Base-by-base conservation (phyloP, 2,329 filamentous ascomycete species). In the Colletotrichum acutatum region DNA sequence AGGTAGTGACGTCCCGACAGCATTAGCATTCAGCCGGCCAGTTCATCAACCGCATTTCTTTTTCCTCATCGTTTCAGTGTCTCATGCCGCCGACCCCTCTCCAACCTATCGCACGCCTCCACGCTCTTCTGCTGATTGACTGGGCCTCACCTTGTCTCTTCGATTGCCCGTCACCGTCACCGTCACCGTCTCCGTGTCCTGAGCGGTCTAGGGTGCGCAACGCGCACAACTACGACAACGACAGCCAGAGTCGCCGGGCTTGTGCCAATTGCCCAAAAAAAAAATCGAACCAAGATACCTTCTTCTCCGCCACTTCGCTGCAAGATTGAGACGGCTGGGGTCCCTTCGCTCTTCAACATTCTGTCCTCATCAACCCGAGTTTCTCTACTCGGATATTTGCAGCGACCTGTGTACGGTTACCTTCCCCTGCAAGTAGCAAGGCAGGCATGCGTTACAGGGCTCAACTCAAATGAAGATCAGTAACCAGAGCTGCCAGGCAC, bases 401-500 rank as follows among this genome's bases (percentile, higher is more conserved):
- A 63, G 24, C 46, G 19, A 63, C 28, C 19, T 65, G 16, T 32
- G 26, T 26, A 22, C 49, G 49, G 32, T 3, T n/a, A 49, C 19
- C 26, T 28, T 56, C 34, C 24, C 52, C 59, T 24, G 22, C 16
- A 42, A 30, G 52, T 16, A 65, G 42, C 16, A 16, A 24, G 32
- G 24, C 56, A 37, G 42, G 46, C 49, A 59, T 28, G 32, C 28
- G 56, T 49, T 32, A 9, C 66, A 61, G 57, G 28, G 57, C 26
- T 32, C 49, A 53, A 60, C 34, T 46, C 46, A 53, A 54, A 64
- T 69, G 58, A 53, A 37, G 69, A 63, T 69, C 53, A 72, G 52
- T 58, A 32, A 19, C 24, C 37, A 68, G 28, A 60, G 19, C 66
- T 54, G n/a, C 24, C 37, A 68, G 28, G 53, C 16, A 57, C 26